Base-by-base conservation (phyloP, 208 protist genomes). In the Acanthamoeba triangularis region DNA sequence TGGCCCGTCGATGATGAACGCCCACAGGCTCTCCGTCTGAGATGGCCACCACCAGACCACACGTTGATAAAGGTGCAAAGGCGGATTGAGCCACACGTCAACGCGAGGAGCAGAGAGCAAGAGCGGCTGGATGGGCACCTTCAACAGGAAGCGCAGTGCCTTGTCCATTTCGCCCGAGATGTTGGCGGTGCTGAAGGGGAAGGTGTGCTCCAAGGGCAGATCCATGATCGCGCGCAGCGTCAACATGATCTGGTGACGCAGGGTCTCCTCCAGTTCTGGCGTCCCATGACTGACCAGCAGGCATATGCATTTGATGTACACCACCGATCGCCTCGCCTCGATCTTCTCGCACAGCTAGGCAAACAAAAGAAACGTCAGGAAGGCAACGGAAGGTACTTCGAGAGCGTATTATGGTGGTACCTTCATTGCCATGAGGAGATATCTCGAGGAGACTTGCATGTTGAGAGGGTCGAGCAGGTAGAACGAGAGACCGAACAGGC, bases 1-100 rank as follows among this genome's bases (percentile, higher is more conserved):
- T 14, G 74, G 74, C 10, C 74, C 74, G 37, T 44, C 74, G 33
- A 82, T 82, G 33, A 82, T 49, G 41, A 82, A 82, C 41, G 74
- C 74, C 74, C 74, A 82, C 74, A 82, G n/a, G 41, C 74, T 82
- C 25, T 82, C 74, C 18, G 74, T 82, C 74, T 82, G 44, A 56
- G 1, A 49, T 30, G 74, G 5, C 6, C 35, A 82, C 23, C 13
- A 76, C 33, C 18, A 30, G 13, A 41, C 67, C 0, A 33, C 16
- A 28, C n/a, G 33, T 18, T 28, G 16, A 16, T 76, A 2, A 1
- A 35, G n/a, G 2, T 13, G 67, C 33, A 1, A 76, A n/a, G n/a
- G n/a, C 11, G 33, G 33, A 35, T 4, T 30, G 25, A 76, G 65
- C 7, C 25, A 14, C 33, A 37, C 16, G 16, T 74, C 52, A 56